Evolutionary conservation across 2,329 filamentous ascomycete genomes (phyloP).

Genomic region (Cercospora sp.): DNA sequence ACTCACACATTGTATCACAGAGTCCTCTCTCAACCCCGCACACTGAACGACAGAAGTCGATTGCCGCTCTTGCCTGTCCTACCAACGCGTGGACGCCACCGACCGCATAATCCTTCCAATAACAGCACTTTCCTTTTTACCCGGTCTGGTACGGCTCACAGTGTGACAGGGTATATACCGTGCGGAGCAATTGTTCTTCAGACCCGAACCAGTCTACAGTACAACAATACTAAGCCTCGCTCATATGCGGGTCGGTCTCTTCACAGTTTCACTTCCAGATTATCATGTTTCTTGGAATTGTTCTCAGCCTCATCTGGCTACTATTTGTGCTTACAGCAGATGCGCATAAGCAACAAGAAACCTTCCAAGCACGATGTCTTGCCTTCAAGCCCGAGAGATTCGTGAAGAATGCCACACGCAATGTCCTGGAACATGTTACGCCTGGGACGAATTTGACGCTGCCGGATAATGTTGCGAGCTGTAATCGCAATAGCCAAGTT

Average conservation of each 20-base stretch:
- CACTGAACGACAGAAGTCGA: background rate
- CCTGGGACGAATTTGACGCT: background rate
- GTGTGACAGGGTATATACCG: background rate
- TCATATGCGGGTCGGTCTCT: background rate
- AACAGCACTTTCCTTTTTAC: background rate
- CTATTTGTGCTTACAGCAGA: background rate
- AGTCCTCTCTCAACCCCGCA: background rate
- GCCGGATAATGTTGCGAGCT: background rate
- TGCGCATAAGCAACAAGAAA: background rate
- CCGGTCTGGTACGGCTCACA: background rate
- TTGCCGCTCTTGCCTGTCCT: background rate
- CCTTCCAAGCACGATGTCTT: conserved; percentile 35
- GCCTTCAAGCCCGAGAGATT: background rate
- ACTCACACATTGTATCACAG: background rate
- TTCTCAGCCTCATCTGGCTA: background rate
- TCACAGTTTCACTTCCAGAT: background rate
- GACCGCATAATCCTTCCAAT: background rate
- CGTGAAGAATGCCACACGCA: background rate
- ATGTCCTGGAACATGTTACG: background rate
- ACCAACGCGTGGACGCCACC: background rate
- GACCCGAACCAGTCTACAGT: background rate
- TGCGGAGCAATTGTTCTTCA: background rate
- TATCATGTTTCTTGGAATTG: background rate
- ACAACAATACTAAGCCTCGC: background rate
- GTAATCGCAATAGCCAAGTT: background rate